These are phyloP conservation scores for Stellera chamaejasme DNA, from an alignment of 345 rosid species.

Conservation along the genomic window DNA sequence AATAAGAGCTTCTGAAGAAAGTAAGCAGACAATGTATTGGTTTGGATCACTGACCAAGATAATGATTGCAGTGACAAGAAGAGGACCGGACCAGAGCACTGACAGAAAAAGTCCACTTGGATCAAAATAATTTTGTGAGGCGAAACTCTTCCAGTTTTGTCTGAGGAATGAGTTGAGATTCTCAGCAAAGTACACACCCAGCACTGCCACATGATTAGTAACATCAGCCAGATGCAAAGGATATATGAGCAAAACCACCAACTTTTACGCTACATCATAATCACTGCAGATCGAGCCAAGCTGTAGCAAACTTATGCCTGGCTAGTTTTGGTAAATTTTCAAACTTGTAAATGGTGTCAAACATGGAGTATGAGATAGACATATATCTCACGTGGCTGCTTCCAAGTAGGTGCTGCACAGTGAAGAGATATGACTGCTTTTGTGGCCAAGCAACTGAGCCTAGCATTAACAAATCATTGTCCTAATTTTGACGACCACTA, in stretches of 20 bases:
- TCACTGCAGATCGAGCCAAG: no score
- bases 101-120: constrained; percentile 75
- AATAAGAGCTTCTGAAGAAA: neutral
- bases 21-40: constrained; percentile 3
- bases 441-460: no score
- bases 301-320: no score
- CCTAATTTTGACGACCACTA: no score
- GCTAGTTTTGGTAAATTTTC: no score
- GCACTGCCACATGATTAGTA: constrained; percentile 40
- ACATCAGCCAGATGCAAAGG: constrained; percentile 1
- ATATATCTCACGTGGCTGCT: no score
- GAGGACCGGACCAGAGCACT: constrained; percentile 93
- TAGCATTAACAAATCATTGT: no score
- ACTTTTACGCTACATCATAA: no score
- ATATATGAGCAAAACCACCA: neutral
- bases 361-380: no score
- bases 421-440: no score
- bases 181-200: constrained; percentile 90
- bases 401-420: no score
- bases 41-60: constrained; percentile 54
- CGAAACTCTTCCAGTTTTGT: constrained; percentile 74
- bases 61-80: constrained; percentile 61
- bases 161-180: constrained; percentile 49
- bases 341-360: no score
- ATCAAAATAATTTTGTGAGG: constrained; percentile 89